phyloP scores from a whole-genome alignment of 352 stramenopile species.

The Pythium myriotylum region DNA sequence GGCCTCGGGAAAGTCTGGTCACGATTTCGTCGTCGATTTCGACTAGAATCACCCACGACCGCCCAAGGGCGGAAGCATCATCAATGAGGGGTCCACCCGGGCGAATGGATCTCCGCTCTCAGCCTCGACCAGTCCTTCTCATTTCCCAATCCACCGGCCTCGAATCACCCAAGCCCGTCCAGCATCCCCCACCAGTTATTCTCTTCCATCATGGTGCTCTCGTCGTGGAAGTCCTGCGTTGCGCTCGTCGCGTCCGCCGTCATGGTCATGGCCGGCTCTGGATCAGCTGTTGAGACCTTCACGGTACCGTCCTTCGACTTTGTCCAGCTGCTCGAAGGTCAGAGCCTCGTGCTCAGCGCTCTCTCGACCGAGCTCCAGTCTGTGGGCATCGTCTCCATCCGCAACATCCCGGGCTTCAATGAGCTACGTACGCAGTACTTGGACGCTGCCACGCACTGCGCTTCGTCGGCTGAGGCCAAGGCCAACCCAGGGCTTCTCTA shows the following conservation, averaged over 20 bases:
- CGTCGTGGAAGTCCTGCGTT: constrained; percentile 9
- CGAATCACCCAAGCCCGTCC: too few relatives aligned
- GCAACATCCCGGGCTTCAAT: constrained; percentile 15
- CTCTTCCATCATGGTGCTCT: constrained; percentile 2
- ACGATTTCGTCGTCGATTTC: too few relatives aligned
- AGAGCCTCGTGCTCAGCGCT: neutral
- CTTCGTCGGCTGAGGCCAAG: neutral
- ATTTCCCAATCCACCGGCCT: too few relatives aligned
- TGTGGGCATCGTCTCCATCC: constrained; percentile 22
- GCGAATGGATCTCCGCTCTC: too few relatives aligned
- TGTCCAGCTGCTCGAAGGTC: constrained; percentile 5
- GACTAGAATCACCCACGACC: too few relatives aligned
- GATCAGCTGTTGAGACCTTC: neutral
- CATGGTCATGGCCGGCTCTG: neutral
- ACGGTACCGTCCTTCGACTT: constrained; percentile 1
- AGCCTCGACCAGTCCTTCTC: too few relatives aligned
- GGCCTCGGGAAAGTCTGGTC: too few relatives aligned
- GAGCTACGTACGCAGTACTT: constrained; percentile 13
- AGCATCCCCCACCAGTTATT: too few relatives aligned
- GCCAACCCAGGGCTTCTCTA: constrained; percentile 8
- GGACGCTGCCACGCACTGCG: constrained; percentile 17
- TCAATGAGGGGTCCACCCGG: neutral
- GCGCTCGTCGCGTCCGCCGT: constrained; percentile 2
- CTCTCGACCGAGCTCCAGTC: neutral
- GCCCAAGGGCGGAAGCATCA: neutral